Evolutionary conservation across 1,284 basidiomycete genomes (phyloP).

Genomic region (Moniliella sp.): DNA sequence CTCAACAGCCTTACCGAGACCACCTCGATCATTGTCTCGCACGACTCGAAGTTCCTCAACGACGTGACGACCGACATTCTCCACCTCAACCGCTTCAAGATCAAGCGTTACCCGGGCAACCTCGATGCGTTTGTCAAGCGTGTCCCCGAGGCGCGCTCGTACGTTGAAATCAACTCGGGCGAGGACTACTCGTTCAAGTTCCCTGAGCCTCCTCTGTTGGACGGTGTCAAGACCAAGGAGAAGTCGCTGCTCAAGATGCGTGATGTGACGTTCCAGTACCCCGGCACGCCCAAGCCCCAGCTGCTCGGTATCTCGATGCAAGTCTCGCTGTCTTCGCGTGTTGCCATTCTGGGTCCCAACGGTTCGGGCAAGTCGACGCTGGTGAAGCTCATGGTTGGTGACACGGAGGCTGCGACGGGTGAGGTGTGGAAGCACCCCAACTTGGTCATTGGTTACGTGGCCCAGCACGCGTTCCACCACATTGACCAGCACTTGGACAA

Average conservation of each 20-base stretch:
- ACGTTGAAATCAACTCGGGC: slow-evolving; percentile 31
- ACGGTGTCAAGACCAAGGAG: slow-evolving; percentile 35
- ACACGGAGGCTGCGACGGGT: slow-evolving; percentile 30
- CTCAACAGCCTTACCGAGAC: slow-evolving; percentile 15
- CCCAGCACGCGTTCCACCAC: slow-evolving; percentile 35
- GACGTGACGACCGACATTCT: slow-evolving; percentile 33
- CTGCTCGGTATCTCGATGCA: slow-evolving; percentile 31
- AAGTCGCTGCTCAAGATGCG: slow-evolving; percentile 35
- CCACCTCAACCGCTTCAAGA: slow-evolving; percentile 35
- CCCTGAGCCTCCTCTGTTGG: slow-evolving; percentile 33
- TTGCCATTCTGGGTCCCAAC: slow-evolving; percentile 33
- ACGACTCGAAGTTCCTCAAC: slow-evolving; percentile 34
- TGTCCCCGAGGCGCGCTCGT: slow-evolving; percentile 30
- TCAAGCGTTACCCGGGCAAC: slow-evolving; percentile 33
- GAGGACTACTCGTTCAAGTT: slow-evolving; percentile 34
- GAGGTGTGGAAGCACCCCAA: slow-evolving; percentile 35
- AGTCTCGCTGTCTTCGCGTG: slow-evolving; percentile 33
- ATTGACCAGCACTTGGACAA: slow-evolving; percentile 35
- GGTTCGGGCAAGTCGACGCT: slow-evolving; percentile 33
- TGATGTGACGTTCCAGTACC: slow-evolving; percentile 32
- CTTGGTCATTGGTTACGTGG: slow-evolving; percentile 34
- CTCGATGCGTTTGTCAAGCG: slow-evolving; percentile 32
- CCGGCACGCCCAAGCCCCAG: slow-evolving; percentile 26
- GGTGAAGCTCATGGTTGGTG: slow-evolving; percentile 32
- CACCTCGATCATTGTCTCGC: slow-evolving; percentile 34